Base-by-base conservation (phyloP, 2,329 filamentous ascomycete species). In the Aspergillus sp. region DNA sequence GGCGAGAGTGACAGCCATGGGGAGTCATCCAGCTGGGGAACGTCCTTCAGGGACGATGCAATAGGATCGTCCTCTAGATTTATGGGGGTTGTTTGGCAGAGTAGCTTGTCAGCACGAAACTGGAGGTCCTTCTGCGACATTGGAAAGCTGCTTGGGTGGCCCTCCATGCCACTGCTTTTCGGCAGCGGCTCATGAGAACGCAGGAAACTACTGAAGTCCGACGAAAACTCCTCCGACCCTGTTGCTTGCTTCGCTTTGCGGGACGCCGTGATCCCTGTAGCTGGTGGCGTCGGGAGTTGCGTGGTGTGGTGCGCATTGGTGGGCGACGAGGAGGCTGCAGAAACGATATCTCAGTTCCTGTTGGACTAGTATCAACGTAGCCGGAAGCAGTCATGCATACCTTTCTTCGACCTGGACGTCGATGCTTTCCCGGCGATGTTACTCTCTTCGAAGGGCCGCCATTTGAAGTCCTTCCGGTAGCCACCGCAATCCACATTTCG, bases 381-480 rank as follows among this genome's bases (percentile, higher is more conserved):
- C 16, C 33, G 16, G 19, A 11, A 17, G 16, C 11, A 33, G 59
- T 60, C 38, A 22, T 22, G 5, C 22, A 22, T 60, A 76, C 76
- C 68, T 71, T 79, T 81, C 64, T 76, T 80, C 38, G 71, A 55
- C 60, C 77, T 80, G 13, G 60, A 51, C 24, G 60, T 55, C 20
- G 67, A 48, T 9, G 55, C 56, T 36, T 69, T 75, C 30, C 65
- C 61, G 10, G 64, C 71, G 56, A 84, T 76, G 50, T 73, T 83
- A 44, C 81, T 78, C 58, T 88, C 85, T 63, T 86, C 84, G 60
- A 88, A 88, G 0, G 84, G 80, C 48, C 84, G 77, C 86, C 86
- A 89, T 76, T 89, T 88, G 73, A 88, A 89, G 67, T 87, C 83
- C 67, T 87, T 89, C 68, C 84, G 87, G 71, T 89, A 89, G 33